Base-by-base conservation (phyloP, 116 monocot genomes). In the Phalaenopsis hybrid region DNA sequence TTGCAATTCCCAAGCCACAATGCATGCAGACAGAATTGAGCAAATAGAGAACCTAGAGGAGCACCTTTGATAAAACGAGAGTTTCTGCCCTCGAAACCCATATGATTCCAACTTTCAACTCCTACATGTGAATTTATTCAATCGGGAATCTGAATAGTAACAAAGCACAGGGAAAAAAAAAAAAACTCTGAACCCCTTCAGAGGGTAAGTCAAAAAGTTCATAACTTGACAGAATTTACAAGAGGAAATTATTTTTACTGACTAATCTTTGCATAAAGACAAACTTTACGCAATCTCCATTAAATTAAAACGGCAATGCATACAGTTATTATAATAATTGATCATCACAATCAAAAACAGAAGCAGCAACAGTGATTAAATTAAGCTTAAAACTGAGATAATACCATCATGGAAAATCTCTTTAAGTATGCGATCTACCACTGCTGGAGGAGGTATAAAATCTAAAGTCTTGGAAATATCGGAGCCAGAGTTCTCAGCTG, bases 1-100 rank as follows among this genome's bases (percentile, higher is more conserved):
- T 90, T 90, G 89, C 95, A 98, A 81, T 89, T 90, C 28, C 95
- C 95, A 88, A 95, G 89, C 98, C 98, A 98, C 80, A 98, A 93
- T 78, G 93, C 86, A 84, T 98, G 93, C 75, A 98, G 79, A 89
- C 95, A 98, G 84, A 98, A 98, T 81, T 98, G 95, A 4, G 90
- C 90, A 89, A 98, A 98, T 52, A 98, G 87, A 82, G 98, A 98
- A 43, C 86, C 81, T 67, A 92, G 74, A 77, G 98, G 95, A 65
- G 98, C 93, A 13, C 95, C 98, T 89, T 94, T 98, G 44, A 98
- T 92, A 70, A 77, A 75, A 76, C 87, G 87, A 75, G 92, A 88
- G 81, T 84, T 87, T 82, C 75, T 88, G 83, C 86, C 85, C 83
- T 86, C 90, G 51, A 44, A 21, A 13, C 84, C 83, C 37, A 70